Evolutionary conservation across 805 yeast species (phyloP), one percentile per base, ranked within the genome.

Genomic region (Teunomyces panamensis): DNA sequence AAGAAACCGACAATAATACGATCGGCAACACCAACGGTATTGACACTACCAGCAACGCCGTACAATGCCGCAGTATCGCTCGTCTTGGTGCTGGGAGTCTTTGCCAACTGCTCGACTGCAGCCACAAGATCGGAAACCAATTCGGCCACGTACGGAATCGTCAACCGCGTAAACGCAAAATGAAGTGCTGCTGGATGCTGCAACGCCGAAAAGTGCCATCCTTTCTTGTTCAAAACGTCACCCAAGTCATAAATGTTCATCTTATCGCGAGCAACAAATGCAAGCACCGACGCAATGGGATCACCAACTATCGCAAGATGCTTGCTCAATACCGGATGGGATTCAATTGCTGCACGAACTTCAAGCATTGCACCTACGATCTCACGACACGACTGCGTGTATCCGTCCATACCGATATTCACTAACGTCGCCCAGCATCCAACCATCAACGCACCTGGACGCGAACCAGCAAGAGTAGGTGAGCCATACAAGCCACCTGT

Each of bases 351-450:
- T 1, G 58, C 49, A 55, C 79, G 83, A 56, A 90, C 69, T 46
- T 69, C 65, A 59, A 80, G 75, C 1, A 96, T 82, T 3, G 91
- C 80, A 6, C 66, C 56, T 5, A 90, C 81, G 43, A 92, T 91
- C 9, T 80, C 82, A 47, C 64, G 67, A 53, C 96, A 84, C 1
- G 84, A 77, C 51, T 83, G 63, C 5, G 65, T 74, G 64, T 92
- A 92, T 0, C 98, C 98, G n/a, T 80, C 79, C 47, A 80, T 82
- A 34, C 99, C 99, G 47, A 91, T 75, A 52, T 78, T 76, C 39
- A 92, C 69, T 77, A 92, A 69, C 0, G 97, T 90, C 0, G 97
- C 95, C 97, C 98, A 94, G 65, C 98, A 91, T 0, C 97, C 98
- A n/a, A 87, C 98, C 77, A 90, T 87, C 30, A 92, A 73, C 0